Conservation (phyloP, 495 filamentous ascomycete genomes). For the Sordaria brevicollis region DNA sequence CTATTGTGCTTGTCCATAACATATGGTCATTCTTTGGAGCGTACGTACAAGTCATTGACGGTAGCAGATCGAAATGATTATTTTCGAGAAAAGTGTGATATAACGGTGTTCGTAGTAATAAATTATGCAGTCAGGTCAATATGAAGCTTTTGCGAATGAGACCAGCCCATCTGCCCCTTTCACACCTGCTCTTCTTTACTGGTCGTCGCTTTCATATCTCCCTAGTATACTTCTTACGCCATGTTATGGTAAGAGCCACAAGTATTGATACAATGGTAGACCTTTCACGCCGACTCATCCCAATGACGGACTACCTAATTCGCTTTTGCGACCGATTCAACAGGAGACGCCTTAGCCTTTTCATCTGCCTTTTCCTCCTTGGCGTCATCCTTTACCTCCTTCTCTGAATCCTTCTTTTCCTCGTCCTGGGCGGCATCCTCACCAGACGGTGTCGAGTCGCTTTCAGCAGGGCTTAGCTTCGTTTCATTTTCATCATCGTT, state of each 20-base stretch:
- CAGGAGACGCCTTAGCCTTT: neutral
- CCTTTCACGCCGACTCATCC: neutral
- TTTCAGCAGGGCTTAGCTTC: neutral
- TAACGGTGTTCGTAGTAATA: neutral
- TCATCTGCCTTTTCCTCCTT: slow-evolving; percentile 1
- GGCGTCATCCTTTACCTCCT: slow-evolving; percentile 8
- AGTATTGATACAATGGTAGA: neutral
- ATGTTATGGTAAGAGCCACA: neutral
- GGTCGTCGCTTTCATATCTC: slow-evolving; percentile 1
- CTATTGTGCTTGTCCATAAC: too few species aligned
- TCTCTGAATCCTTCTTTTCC: slow-evolving; percentile 10
- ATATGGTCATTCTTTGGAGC: too few species aligned
- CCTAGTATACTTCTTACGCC: neutral
- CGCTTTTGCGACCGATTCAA: neutral
- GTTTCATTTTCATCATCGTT: neutral
- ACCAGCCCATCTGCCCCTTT: neutral
- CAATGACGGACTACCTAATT: neutral
- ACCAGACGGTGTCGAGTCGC: neutral
- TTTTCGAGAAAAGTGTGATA: neutral
- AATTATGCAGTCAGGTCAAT: neutral
- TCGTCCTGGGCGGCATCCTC: neutral
- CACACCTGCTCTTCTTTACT: neutral
- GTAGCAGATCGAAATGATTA: too few species aligned
- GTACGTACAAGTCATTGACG: too few species aligned
- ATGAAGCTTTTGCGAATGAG: neutral